Conservation (phyloP, 1,284 basidiomycete species). For the Inonotus hispidus region DNA sequence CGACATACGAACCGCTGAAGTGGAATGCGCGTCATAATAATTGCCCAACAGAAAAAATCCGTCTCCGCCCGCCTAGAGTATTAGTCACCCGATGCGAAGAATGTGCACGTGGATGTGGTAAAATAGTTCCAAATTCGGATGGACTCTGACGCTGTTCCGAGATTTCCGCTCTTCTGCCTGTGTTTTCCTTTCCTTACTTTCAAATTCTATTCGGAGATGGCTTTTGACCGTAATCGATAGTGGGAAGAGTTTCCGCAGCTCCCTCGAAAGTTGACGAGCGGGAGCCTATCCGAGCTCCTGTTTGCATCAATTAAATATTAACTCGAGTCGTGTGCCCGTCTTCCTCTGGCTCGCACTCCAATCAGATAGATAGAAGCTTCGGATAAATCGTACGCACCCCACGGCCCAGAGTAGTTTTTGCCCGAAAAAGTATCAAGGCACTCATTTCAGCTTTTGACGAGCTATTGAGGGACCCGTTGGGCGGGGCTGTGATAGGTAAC, state of each 20-base stretch:
- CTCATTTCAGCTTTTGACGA: constrained; percentile 1
- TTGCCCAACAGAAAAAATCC: neutral
- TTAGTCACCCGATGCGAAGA: neutral
- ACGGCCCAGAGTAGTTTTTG: neutral
- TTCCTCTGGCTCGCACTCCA: neutral
- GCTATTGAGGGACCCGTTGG: neutral
- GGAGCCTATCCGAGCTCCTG: neutral
- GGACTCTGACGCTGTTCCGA: neutral
- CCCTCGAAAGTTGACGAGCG: neutral
- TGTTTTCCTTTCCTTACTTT: neutral
- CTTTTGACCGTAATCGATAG: neutral
- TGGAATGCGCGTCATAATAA: neutral
- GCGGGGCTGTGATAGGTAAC: neutral
- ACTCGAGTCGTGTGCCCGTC: neutral
- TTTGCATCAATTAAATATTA: neutral
- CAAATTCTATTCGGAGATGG: neutral
- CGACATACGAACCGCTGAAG: constrained; percentile 2
- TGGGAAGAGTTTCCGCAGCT: neutral
- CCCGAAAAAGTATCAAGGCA: constrained; percentile 2
- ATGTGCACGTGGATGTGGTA: neutral
- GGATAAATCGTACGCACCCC: constrained; percentile 1
- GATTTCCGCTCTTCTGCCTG: neutral
- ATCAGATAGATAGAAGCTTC: constrained; percentile 12
- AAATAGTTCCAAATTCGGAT: neutral
- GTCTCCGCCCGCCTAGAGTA: no score